Percentiles rank a stretch among this genome's conserved stretches.
These are phyloP conservation scores for Bolboschoenus planiculmis DNA, from an alignment of 176 grass and related monocot genomes.

Conservation along the genomic window DNA sequence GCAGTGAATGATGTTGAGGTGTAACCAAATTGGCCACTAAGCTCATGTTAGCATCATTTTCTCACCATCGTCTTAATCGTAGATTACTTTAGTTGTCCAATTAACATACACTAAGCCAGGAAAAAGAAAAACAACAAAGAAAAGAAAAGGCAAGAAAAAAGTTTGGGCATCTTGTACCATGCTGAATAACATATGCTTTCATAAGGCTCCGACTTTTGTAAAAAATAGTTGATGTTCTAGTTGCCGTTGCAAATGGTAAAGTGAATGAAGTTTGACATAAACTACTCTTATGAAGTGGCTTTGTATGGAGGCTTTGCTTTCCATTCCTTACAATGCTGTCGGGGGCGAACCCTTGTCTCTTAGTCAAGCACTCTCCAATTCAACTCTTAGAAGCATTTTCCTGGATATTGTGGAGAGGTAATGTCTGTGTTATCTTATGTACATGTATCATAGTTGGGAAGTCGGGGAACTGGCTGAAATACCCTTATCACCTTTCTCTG, in stretches of 20 bases:
- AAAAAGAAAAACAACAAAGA: background rate
- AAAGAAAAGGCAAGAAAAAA: background rate
- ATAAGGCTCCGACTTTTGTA: background rate
- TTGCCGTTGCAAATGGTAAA: background rate
- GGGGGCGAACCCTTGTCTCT: constrained; percentile 25
- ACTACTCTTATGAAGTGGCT: constrained; percentile 63
- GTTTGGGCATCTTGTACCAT: background rate
- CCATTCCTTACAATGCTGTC: constrained; percentile 35
- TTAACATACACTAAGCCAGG: background rate
- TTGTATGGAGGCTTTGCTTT: constrained; percentile 70
- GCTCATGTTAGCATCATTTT: background rate
- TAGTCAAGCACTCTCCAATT: constrained; percentile 43
- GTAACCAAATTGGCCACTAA: background rate
- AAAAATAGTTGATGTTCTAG: background rate
- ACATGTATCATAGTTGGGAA: background rate
- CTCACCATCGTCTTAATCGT: background rate
- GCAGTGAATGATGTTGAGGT: background rate
- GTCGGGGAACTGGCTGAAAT: background rate
- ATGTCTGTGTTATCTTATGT: constrained; percentile 9
- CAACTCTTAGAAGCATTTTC: constrained; percentile 65
- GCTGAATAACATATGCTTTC: background rate
- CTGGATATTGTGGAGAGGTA: constrained; percentile 74
- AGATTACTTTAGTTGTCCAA: background rate
- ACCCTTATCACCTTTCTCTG: background rate
- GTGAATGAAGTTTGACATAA: constrained; percentile 21